Base-by-base conservation (phyloP, 345 rosid species). In the Geranium rotundifolium region DNA sequence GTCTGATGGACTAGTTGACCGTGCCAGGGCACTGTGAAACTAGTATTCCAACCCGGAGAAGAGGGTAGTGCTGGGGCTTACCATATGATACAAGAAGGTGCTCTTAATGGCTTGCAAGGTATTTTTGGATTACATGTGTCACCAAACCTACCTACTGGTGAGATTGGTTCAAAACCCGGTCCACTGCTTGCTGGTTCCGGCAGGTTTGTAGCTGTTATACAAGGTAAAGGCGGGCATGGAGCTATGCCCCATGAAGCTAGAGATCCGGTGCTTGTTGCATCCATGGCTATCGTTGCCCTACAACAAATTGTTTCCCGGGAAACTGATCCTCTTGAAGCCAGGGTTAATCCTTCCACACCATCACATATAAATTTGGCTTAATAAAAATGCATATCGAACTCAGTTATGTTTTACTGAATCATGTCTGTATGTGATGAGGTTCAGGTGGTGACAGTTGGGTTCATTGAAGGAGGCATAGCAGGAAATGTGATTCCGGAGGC, bases 21-120 rank as follows among this genome's bases (percentile, higher is more conserved):
- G n/a, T n/a, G n/a, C n/a, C 49, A 80, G 84, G 84, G 82, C 14
- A 83, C 82, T 14, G 65, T 80, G 7, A 81, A 81, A 65, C 83
- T 85, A 12, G 81, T 85, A 14, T 85, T 85, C 74, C 90, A 82
- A 68, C 87, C 87, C 0, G 90, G 55, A n/a, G 90, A 82, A 76
- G 87, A 85, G 69, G 63, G 80, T 17, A 15, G 31, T 57, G 87
- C 65, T 0, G 85, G 87, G 8, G 90, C 90, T 7, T 79, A 79
- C 71, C 80, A 81, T 30, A 72, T 85, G 84, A 29, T 82, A 56
- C 57, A 65, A 62, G 81, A 79, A 54, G 84, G 87, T 19, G 85
- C 85, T 58, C 69, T 82, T 18, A 80, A 81, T 39, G 34, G 67
- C 17, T 13, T 85, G 56, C 66, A 71, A 54, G 85, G 71, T 50